Evolutionary conservation across 768 basidiomycete species (phyloP).

Genomic region (Termitomyces sp.): DNA sequence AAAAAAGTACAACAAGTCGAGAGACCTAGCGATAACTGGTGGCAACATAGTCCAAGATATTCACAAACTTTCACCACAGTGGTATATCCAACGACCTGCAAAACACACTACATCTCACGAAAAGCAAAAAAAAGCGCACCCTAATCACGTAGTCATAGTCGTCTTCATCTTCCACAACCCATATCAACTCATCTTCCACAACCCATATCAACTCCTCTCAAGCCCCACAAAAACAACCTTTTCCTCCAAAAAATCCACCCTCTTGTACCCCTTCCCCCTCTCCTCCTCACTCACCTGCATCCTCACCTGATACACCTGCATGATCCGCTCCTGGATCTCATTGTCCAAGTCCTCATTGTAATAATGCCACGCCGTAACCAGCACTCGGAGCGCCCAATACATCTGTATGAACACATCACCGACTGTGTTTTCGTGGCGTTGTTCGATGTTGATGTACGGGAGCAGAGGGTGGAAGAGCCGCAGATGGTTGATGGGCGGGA

Average conservation of each 20-base stretch:
- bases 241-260: slow-evolving; percentile 59
- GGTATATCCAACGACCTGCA: too few species aligned
- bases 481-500: slow-evolving; percentile 46
- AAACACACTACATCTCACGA: too few species aligned
- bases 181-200: too few species aligned
- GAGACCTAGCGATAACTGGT: too few species aligned
- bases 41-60: too few species aligned
- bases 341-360: slow-evolving; percentile 49
- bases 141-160: too few species aligned
- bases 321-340: slow-evolving; percentile 38
- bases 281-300: slow-evolving; percentile 32
- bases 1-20: too few species aligned
- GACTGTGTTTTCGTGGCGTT: slow-evolving; percentile 43
- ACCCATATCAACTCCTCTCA: slow-evolving; percentile 47
- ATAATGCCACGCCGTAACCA: slow-evolving; percentile 51
- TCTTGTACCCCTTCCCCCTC: slow-evolving; percentile 41
- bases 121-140: too few species aligned
- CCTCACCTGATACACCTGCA: slow-evolving; percentile 42
- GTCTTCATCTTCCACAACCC: slow-evolving; percentile 66
- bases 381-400: slow-evolving; percentile 36
- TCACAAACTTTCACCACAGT: too few species aligned
- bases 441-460: slow-evolving; percentile 57
- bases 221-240: slow-evolving; percentile 53
- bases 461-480: slow-evolving; percentile 53
- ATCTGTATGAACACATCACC: slow-evolving; percentile 51